Evolutionary conservation across 1,139 yeast species (phyloP), one percentile per base, ranked within the genome.

Genomic region (Kodamaea anthophila): DNA sequence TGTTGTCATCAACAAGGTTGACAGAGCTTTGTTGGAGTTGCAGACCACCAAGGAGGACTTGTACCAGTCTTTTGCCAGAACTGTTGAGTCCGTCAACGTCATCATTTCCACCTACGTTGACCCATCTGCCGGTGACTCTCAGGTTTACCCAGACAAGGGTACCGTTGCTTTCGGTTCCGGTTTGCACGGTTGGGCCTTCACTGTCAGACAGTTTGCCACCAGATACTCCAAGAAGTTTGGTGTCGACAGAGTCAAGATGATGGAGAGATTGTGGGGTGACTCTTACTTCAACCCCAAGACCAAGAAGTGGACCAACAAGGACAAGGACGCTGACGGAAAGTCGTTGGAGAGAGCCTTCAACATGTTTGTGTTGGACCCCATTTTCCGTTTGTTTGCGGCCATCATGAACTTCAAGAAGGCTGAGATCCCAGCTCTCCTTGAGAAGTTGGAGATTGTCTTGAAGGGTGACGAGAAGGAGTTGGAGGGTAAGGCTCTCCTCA

Each of bases 111-210:
- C 97, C 57, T 91, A 91, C 74, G 73, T 79, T 59, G 98, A 91
- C 67, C 74, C 77, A 70, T 68, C 77, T 44, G 70, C 88, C 48
- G 98, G 97, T 75, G 98, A 91, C 60, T 81, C 77, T 58, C 97
- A 88, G 77, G 98, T 91, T 51, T 88, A 81, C 94, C 98, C 98
- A 70, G 94, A 91, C 67, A 71, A 71, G 66, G 98, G 98, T 75
- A 91, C 97, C 69, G 96, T 91, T 63, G 98, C 98, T 50, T 91
- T 91, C 72, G 97, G 96, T 75, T 91, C 98, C 69, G 98, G 97
- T 82, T 78, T 91, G 63, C 98, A 91, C 81, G 98, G 98, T 71
- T 91, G 98, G 98, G 97, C 96, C 65, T 91, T 91, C 91, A 91
- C 98, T 58, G 82, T 91, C 63, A 87, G 98, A 74, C 98, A 91